phyloP scores from a whole-genome alignment of 352 stramenopile species.

The Lagenidium sp. region DNA sequence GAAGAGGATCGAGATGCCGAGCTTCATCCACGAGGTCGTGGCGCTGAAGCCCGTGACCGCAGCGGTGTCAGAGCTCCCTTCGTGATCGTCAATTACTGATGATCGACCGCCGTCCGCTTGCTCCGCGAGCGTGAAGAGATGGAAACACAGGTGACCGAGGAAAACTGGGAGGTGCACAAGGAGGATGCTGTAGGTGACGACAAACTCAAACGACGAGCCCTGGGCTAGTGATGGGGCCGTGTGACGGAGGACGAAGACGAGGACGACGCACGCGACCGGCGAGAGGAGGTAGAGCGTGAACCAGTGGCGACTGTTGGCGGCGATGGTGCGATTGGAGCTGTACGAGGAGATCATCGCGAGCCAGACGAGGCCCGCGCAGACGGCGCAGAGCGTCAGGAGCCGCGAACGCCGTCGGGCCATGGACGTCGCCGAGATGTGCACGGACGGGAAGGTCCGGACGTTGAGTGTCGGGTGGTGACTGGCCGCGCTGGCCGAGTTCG shows the following conservation, averaged over 20 bases:
- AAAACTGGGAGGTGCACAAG: conserved; percentile 74
- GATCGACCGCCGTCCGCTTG: no score
- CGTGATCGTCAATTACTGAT: conserved; percentile 12
- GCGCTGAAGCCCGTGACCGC: conserved; percentile 2
- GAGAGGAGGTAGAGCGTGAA: conserved; percentile 57
- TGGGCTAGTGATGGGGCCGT: conserved; percentile 14
- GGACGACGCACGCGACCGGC: conserved; percentile 41
- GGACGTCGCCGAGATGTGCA: neutral
- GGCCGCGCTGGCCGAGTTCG: no score
- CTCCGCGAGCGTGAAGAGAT: conserved; percentile 60
- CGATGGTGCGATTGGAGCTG: conserved; percentile 22
- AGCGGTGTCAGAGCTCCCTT: conserved; percentile 12
- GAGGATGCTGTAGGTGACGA: conserved; percentile 65
- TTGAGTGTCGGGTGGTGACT: no score
- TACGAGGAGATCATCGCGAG: conserved; percentile 69
- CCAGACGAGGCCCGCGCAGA: conserved; percentile 35
- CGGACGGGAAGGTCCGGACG: no score
- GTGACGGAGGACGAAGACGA: conserved; percentile 36
- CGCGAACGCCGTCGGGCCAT: conserved; percentile 8
- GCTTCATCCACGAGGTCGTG: conserved; percentile 59
- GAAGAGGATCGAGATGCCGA: conserved; percentile 67
- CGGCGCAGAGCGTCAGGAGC: conserved; percentile 31
- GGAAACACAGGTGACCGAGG: conserved; percentile 71
- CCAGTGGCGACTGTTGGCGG: conserved; percentile 30
- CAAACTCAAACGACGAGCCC: conserved; percentile 44